Conservation (phyloP, 441 rosid genomes). For the Erodium moschatum region DNA sequence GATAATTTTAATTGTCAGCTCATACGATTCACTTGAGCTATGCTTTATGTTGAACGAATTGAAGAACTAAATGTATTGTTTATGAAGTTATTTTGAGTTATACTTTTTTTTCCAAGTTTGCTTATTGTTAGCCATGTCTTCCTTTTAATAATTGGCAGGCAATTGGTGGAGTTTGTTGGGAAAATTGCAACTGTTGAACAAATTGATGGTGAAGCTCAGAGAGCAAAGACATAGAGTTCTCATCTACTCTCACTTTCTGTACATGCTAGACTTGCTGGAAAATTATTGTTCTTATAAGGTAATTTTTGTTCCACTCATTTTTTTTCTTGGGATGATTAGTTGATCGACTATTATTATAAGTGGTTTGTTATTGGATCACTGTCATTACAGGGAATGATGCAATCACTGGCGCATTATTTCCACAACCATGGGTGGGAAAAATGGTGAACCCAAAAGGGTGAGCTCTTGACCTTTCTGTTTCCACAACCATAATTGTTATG, state of each 20-base stretch:
- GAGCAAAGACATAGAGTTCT: slow-evolving; percentile 97
- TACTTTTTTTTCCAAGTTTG: background rate
- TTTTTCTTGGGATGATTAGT: background rate
- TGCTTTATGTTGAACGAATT: no score
- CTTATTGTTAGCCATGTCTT: background rate
- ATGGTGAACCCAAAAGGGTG: slow-evolving; percentile 65
- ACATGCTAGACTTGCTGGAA: slow-evolving; percentile 90
- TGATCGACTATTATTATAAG: no score
- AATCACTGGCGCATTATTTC: slow-evolving; percentile 60
- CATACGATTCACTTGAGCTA: no score
- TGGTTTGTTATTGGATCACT: slow-evolving; percentile 6
- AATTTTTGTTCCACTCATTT: background rate
- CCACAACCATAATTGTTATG: no score
- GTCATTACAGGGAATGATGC: slow-evolving; percentile 44
- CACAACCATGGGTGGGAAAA: slow-evolving; percentile 64
- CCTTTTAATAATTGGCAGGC: slow-evolving; percentile 30
- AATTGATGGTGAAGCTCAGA: slow-evolving; percentile 92
- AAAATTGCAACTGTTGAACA: slow-evolving; percentile 76
- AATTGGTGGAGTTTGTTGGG: slow-evolving; percentile 75
- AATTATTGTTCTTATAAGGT: slow-evolving; percentile 84
- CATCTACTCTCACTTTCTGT: slow-evolving; percentile 92
- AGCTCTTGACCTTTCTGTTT: no score
- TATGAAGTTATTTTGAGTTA: no score
- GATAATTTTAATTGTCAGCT: no score
- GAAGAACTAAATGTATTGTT: no score